Conservation (phyloP, 495 filamentous ascomycete genomes). For the Xylaria telfairii region DNA sequence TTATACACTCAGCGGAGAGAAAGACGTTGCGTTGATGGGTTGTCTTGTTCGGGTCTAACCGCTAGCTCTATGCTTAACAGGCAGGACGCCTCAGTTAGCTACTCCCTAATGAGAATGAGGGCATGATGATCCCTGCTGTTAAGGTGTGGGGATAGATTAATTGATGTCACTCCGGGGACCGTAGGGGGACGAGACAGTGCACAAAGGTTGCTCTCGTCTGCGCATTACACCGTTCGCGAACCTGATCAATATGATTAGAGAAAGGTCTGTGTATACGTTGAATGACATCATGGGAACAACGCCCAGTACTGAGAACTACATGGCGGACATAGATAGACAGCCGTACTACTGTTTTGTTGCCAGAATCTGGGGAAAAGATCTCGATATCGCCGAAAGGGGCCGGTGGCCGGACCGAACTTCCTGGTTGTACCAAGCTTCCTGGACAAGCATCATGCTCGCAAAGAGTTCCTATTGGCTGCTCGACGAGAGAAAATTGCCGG, state of each 20-base stretch:
- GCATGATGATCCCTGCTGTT: constrained; percentile 25
- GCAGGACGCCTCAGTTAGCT: not conserved
- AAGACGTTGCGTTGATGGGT: not conserved
- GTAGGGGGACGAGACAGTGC: not conserved
- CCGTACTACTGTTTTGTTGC: not conserved
- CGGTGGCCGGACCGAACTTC: constrained; percentile 28
- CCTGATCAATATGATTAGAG: constrained; percentile 4
- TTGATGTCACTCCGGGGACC: constrained; percentile 4
- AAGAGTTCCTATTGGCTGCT: constrained; percentile 23
- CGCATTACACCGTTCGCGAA: not conserved
- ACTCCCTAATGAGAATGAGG: constrained; percentile 20
- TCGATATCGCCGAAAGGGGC: constrained; percentile 26
- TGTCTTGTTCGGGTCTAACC: constrained; percentile 5
- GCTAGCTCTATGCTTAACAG: not conserved
- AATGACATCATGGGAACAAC: constrained; percentile 14
- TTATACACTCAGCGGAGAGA: not conserved
- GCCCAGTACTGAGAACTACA: not conserved
- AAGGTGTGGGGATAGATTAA: constrained; percentile 16
- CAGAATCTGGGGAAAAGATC: constrained; percentile 11
- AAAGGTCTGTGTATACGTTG: not conserved
- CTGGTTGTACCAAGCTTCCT: constrained; percentile 10
- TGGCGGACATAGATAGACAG: not conserved
- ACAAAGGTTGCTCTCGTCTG: not conserved
- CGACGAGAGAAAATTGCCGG: not conserved
- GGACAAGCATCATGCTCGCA: constrained; percentile 4